A percentile compares a stretch with the other conserved stretches of the same genome.
These are phyloP conservation scores for Athelia psychrophila DNA, from an alignment of 1,284 basidiomycete genomes.

Conservation along the genomic window DNA sequence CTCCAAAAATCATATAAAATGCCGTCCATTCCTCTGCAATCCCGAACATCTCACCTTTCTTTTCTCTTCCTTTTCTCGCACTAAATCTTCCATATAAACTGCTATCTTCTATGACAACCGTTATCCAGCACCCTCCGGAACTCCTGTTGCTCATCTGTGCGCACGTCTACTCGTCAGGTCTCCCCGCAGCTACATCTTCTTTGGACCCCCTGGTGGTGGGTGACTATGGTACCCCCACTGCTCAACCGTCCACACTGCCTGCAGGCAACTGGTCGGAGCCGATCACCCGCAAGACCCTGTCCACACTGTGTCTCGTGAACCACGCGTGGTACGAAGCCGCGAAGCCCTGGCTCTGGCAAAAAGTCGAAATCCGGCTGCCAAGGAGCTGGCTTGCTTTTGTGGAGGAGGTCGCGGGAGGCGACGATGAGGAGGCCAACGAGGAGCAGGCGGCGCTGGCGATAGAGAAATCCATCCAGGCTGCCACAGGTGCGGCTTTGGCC, in stretches of 20 bases:
- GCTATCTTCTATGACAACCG: not conserved
- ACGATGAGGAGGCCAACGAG: constrained; percentile 60
- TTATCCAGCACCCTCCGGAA: constrained; percentile 55
- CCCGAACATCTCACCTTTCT: no score
- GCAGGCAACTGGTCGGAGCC: constrained; percentile 66
- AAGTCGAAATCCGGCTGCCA: constrained; percentile 76
- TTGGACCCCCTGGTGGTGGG: constrained; percentile 64
- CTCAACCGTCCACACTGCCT: constrained; percentile 68
- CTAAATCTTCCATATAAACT: no score
- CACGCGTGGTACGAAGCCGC: constrained; percentile 74
- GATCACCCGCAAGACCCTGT: constrained; percentile 57
- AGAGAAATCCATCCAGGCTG: constrained; percentile 58
- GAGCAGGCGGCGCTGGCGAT: constrained; percentile 63
- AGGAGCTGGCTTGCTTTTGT: constrained; percentile 77
- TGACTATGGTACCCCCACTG: constrained; percentile 51
- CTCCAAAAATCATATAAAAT: no score
- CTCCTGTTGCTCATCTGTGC: constrained; percentile 66
- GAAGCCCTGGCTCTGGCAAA: constrained; percentile 78
- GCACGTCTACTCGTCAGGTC: constrained; percentile 59
- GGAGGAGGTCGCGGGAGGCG: constrained; percentile 53
- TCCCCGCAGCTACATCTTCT: constrained; percentile 51
- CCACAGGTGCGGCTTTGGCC: constrained; percentile 51
- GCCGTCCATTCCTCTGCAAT: no score
- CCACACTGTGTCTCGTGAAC: constrained; percentile 69
- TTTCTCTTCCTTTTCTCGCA: no score